phyloP scores from a whole-genome alignment of 2,329 filamentous ascomycete species.

The Calonectria pauciramosa region DNA sequence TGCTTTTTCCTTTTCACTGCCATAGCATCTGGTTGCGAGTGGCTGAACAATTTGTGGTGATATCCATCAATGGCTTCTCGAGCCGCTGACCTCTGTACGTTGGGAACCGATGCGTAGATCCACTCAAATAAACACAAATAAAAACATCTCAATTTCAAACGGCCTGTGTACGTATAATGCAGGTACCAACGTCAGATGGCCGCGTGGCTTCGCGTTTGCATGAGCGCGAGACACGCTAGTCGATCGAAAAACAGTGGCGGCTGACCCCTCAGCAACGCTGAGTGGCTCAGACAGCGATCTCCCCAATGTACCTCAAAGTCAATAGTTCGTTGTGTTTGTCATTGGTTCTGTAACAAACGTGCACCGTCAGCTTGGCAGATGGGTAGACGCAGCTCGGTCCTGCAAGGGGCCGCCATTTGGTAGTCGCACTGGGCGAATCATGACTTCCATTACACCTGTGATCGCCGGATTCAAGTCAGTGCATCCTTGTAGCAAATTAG shows the following conservation, averaged over 20 bases:
- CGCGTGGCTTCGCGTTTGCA: not conserved
- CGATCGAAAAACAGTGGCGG: not conserved
- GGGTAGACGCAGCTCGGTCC: not conserved
- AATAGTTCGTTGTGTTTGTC: not conserved
- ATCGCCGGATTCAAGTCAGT: not conserved
- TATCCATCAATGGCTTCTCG: not conserved
- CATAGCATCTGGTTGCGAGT: not conserved
- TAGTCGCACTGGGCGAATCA: not conserved
- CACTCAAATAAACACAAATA: not conserved
- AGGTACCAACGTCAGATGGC: not conserved
- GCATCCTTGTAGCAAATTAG: not conserved
- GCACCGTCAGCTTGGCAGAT: slow-evolving; percentile 3
- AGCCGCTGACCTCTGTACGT: not conserved
- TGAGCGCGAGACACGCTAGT: not conserved
- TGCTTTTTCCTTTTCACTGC: too few species aligned
- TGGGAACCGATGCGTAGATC: not conserved
- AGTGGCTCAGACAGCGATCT: not conserved
- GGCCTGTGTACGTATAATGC: not conserved
- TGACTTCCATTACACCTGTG: not conserved
- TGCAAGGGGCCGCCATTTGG: slow-evolving; percentile 1
- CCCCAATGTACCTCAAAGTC: not conserved
- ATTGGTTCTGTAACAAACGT: not conserved
- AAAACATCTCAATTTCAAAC: not conserved
- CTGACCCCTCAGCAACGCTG: not conserved
- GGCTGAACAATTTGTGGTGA: not conserved